A percentile compares a stretch with the other conserved stretches of the same genome.
Conservation (phyloP, 768 basidiomycete species). For the Mrakia frigida region DNA sequence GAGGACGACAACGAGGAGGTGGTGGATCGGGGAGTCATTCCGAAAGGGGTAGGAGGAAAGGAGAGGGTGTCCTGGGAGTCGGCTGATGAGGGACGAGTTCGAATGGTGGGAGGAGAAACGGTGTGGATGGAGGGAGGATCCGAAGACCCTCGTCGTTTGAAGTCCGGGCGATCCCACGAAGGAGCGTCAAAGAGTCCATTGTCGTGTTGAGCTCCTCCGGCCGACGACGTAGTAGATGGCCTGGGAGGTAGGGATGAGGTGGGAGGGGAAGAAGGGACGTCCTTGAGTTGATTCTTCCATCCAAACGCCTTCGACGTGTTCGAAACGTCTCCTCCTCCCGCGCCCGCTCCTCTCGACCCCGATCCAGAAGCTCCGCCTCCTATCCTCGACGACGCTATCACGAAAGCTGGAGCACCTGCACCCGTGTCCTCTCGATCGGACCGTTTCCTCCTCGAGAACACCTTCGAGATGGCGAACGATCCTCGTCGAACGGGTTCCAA, state of each 20-base stretch:
- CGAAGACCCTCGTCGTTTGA: background rate
- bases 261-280: background rate
- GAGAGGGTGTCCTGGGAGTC: background rate
- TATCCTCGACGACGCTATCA: background rate
- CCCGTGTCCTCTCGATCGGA: background rate
- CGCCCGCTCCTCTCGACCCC: background rate
- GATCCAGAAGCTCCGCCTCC: background rate
- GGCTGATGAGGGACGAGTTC: background rate
- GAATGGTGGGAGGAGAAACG: background rate
- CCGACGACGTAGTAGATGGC: background rate
- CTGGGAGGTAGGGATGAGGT: background rate
- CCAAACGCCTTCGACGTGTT: background rate
- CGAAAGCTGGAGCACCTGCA: background rate
- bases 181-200: background rate
- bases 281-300: background rate
- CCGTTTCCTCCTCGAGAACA: constrained; percentile 3
- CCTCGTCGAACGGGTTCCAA: background rate
- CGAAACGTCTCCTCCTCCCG: background rate
- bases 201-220: background rate
- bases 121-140: background rate
- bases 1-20: background rate
- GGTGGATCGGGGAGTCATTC: background rate
- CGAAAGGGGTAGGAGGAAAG: background rate
- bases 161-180: background rate
- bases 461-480: background rate